Evolutionary conservation across 306 rosid species (phyloP), one percentile per base, ranked within the genome.

Genomic region (Castanospermum australe): DNA sequence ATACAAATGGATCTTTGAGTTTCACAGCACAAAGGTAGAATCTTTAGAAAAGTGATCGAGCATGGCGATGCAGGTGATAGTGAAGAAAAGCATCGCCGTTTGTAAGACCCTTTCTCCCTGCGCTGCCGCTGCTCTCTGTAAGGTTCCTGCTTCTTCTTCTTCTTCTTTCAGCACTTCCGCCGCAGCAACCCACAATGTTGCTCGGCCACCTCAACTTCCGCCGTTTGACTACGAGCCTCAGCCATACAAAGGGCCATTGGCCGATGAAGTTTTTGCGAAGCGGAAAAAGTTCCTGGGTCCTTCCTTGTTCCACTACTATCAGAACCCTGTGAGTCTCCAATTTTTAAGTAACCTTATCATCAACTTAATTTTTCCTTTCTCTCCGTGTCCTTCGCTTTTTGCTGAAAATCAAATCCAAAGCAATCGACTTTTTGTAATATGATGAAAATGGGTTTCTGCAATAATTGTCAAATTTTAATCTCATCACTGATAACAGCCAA

Each of bases 221-320:
- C 88, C 86, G 2, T 88, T 92, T 65, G 88, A 87, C 77, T 84
- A 88, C 71, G 36, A 83, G 63, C 93, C 97, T 0, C 67, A 30
- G 54, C 87, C 92, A 2, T 92, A 88, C 80, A 73, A 67, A 41
- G 95, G 95, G 2, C 95, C 92, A 6, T 80, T 54, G 57, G 86
- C 86, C 42, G 85, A 92, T 50, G 83, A 92, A 62, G 81, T 92
- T 54, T 84, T 87, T 41, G 79, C 76, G 83, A 92, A 90, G 85
- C 77, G 97, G 48, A 90, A 84, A 79, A 86, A 77, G 84, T 92
- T 92, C 74, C 83, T 90, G 1, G 93, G 95, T 32, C 93, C 97
- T 72, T 92, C 95, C 39, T 81, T 92, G 21, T 92, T 92, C 71
- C 89, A 92, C 83, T 92, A 73, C 69, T 88, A 88, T 76, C 85